Evolutionary conservation across 169 alveolate genomes (phyloP).

Genomic region (Sarcocystis neurona): DNA sequence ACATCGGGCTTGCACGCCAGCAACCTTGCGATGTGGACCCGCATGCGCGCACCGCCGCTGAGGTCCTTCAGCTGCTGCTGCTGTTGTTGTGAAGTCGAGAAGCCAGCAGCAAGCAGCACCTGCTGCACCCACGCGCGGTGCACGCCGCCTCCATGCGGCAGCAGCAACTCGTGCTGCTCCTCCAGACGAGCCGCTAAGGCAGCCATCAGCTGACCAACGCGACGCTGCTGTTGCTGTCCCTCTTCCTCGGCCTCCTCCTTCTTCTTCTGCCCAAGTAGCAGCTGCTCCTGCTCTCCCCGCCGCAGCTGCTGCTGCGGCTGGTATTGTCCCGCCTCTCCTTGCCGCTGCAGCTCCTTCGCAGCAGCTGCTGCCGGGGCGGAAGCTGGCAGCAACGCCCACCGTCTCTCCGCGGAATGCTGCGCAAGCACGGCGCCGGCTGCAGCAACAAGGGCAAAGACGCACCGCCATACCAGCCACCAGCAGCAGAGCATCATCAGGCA

Average conservation of each 20-base stretch:
- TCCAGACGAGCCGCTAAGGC: not conserved
- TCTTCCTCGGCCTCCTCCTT: not conserved
- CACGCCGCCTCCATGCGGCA: constrained; percentile 34
- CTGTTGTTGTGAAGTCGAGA: constrained; percentile 17
- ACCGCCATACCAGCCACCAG: no score
- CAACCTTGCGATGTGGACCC: constrained; percentile 78
- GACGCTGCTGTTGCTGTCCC: constrained; percentile 31
- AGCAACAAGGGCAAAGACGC: no score
- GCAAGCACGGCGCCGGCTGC: no score
- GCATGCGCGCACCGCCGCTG: constrained; percentile 64
- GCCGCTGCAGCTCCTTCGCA: not conserved
- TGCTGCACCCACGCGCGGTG: not conserved
- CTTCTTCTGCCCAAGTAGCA: not conserved
- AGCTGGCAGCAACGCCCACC: no score
- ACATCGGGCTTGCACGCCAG: constrained; percentile 84
- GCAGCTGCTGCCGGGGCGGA: not conserved
- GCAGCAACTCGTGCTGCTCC: constrained; percentile 21
- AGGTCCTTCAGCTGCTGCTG: constrained; percentile 31
- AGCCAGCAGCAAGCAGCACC: constrained; percentile 28
- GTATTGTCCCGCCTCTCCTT: not conserved
- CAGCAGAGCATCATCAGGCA: no score
- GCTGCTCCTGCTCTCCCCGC: constrained; percentile 11
- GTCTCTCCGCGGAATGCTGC: no score
- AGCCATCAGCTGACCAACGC: not conserved
- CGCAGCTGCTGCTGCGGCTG: not conserved